Conservation (phyloP, 2,329 filamentous ascomycete species). For the Aureobasidium sp. region DNA sequence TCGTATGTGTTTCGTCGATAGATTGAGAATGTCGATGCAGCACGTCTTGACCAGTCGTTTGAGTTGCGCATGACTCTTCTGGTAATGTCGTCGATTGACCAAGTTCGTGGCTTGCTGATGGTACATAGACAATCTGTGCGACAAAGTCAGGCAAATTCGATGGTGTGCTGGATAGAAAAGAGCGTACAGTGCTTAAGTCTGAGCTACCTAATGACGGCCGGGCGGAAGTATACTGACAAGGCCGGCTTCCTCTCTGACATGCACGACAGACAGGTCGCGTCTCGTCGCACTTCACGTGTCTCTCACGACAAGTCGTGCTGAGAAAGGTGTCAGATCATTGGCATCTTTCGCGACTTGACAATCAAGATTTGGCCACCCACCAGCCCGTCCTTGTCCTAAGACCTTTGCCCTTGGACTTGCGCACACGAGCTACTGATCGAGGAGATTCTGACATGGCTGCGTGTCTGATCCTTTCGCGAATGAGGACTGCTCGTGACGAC, state of each 20-base stretch:
- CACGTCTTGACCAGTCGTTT: neutral
- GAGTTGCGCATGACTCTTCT: neutral
- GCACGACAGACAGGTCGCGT: constrained; percentile 35
- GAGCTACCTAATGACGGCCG: neutral
- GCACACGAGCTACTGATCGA: neutral
- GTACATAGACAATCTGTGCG: no score
- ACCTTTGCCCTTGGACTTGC: neutral
- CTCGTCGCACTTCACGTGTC: constrained; percentile 46
- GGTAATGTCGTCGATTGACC: no score
- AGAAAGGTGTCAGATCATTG: neutral
- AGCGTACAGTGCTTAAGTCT: constrained; percentile 12
- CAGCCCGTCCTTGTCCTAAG: neutral
- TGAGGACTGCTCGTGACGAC: neutral
- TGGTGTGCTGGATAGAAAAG: no score
- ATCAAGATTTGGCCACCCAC: neutral
- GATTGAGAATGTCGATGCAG: no score
- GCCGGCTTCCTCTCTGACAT: constrained; percentile 36
- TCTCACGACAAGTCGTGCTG: constrained; percentile 24
- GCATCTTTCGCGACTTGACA: neutral
- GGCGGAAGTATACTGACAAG: constrained; percentile 24
- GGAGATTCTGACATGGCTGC: neutral
- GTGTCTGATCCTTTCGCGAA: neutral
- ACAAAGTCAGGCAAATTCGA: no score
- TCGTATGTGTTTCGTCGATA: no score
- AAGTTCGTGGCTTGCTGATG: no score